Conservation (phyloP, 768 basidiomycete genomes). For the Tulasnella sp. region DNA sequence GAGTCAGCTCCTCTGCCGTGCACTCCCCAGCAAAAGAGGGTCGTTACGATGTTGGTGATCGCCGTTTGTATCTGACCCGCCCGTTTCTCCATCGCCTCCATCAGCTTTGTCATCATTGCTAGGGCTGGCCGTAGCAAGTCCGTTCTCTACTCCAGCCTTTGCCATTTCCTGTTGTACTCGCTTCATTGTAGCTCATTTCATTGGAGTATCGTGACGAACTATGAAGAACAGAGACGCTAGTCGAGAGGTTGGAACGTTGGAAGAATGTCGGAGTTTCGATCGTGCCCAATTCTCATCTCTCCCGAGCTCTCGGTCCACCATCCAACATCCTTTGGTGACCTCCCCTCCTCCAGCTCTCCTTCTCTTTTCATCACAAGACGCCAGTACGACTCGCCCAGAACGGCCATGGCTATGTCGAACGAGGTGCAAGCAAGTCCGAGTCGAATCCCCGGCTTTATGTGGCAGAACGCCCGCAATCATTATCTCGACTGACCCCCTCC, state of each 20-base stretch:
- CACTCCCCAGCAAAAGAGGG: neutral
- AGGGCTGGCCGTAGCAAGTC: neutral
- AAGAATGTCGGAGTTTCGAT: neutral
- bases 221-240: neutral
- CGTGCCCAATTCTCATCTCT: neutral
- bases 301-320: neutral
- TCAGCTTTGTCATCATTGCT: neutral
- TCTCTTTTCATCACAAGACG: neutral
- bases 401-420: neutral
- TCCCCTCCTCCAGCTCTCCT: neutral
- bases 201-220: neutral
- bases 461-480: neutral
- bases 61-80: neutral
- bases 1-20: neutral
- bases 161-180: neutral
- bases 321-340: neutral
- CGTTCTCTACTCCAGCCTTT: neutral
- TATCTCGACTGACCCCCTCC: neutral
- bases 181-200: neutral
- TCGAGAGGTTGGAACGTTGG: neutral
- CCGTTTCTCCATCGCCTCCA: no score
- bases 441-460: neutral
- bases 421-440: neutral
- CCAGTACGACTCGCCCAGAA: neutral
- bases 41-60: neutral